phyloP scores from a whole-genome alignment of 257 asterid genomes.

The Catharanthus roseus region DNA sequence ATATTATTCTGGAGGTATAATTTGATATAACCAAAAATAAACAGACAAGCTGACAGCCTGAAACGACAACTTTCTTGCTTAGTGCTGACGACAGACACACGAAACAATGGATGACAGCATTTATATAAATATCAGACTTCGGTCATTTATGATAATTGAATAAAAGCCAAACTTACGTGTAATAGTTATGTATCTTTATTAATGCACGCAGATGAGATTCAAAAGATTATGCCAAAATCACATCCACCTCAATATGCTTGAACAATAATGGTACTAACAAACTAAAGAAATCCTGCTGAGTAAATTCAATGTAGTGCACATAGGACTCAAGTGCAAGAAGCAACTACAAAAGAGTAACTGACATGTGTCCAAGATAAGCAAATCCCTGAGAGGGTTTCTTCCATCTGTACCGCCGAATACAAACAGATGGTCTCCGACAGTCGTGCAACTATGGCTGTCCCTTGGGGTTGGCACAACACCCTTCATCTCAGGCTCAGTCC shows the following conservation, averaged over 20 bases:
- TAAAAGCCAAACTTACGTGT: not conserved
- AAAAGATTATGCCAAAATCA: constrained; percentile 1
- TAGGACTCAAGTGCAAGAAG: constrained; percentile 1
- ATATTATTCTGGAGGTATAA: not conserved
- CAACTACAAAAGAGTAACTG: constrained; percentile 30
- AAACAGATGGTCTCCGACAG: constrained; percentile 77
- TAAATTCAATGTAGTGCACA: not conserved
- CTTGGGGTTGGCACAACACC: constrained; percentile 78
- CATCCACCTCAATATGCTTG: not conserved
- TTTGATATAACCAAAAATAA: not conserved
- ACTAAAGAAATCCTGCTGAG: not conserved
- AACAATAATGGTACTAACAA: not conserved
- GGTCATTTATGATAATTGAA: not conserved
- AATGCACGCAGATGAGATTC: not conserved
- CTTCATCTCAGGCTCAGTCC: constrained; percentile 65
- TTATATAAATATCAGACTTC: not conserved
- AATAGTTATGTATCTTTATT: not conserved
- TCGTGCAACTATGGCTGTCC: constrained; percentile 92
- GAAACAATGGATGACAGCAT: not conserved
- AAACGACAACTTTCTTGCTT: not conserved
- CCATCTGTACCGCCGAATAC: constrained; percentile 98
- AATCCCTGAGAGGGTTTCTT: constrained; percentile 66
- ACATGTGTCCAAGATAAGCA: constrained; percentile 78
- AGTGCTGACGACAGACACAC: not conserved
- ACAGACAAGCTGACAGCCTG: constrained; percentile 8